Evolutionary conservation across 345 rosid species (phyloP).

Genomic region (Citropsis articulata): DNA sequence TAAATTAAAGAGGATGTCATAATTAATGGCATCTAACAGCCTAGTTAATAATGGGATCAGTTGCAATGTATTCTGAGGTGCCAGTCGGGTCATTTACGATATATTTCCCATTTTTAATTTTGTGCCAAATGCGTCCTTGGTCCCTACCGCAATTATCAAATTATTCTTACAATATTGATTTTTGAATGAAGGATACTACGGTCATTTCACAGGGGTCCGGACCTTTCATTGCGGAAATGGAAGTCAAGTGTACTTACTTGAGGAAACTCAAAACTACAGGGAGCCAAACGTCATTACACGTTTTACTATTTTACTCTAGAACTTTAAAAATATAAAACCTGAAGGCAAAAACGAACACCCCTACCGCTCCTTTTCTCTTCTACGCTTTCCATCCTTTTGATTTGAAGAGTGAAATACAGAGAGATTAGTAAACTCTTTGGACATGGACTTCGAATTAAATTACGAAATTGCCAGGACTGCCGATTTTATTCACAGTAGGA

Average conservation of each 20-base stretch:
- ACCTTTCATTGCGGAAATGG: not conserved
- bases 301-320: not conserved
- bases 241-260: not conserved
- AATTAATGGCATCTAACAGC: too few species aligned
- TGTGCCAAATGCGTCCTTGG: too few species aligned
- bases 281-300: not conserved
- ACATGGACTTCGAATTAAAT: slow-evolving; percentile 52
- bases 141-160: too few species aligned
- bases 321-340: too few species aligned
- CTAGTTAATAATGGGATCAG: too few species aligned
- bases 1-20: too few species aligned
- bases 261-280: not conserved
- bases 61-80: too few species aligned
- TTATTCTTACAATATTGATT: too few species aligned
- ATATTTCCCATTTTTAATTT: too few species aligned
- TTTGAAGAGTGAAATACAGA: not conserved
- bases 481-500: slow-evolving; percentile 58
- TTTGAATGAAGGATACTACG: not conserved
- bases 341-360: not conserved
- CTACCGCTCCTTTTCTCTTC: not conserved
- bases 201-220: not conserved
- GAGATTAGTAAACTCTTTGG: not conserved
- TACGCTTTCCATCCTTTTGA: not conserved
- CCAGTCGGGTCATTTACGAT: too few species aligned
- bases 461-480: slow-evolving; percentile 62